phyloP scores from a whole-genome alignment of 1,284 basidiomycete genomes.

The Jaminaea rosea region DNA sequence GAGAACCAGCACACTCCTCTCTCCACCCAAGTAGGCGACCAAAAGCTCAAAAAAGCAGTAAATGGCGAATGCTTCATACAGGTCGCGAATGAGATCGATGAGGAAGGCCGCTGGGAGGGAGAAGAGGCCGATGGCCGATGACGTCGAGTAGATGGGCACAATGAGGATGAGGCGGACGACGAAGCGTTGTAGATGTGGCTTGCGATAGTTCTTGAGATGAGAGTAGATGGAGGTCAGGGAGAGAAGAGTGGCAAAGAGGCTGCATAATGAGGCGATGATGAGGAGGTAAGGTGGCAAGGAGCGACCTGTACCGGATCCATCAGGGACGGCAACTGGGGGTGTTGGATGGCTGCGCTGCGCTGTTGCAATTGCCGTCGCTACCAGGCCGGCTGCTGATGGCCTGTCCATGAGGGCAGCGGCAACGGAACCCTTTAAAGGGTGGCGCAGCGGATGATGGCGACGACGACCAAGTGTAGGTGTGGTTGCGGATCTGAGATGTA shows the following conservation, averaged over 20 bases:
- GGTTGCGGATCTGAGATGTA: too few species aligned
- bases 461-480: too few species aligned
- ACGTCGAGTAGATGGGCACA: slow-evolving; percentile 56
- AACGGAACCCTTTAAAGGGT: too few species aligned
- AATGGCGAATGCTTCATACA: slow-evolving; percentile 62
- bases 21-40: slow-evolving; percentile 72
- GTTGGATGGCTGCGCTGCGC: too few species aligned
- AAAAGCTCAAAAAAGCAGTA: slow-evolving; percentile 57
- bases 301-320: slow-evolving; percentile 50
- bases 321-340: too few species aligned
- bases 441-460: too few species aligned
- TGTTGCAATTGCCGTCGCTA: too few species aligned
- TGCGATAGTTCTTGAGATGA: slow-evolving; percentile 61
- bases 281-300: slow-evolving; percentile 55
- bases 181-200: slow-evolving; percentile 56
- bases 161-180: slow-evolving; percentile 94
- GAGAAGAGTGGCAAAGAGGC: slow-evolving; percentile 59
- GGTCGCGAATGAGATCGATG: slow-evolving; percentile 85
- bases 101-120: slow-evolving; percentile 91
- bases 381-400: too few species aligned
- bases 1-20: slow-evolving; percentile 79
- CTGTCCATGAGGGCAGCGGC: too few species aligned
- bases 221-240: slow-evolving; percentile 74
- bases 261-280: slow-evolving; percentile 54
- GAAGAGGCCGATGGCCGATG: slow-evolving; percentile 85